Evolutionary conservation across 768 basidiomycete genomes (phyloP), one percentile per base, ranked within the genome.

Genomic region (Hemileccinum rubropunctum): DNA sequence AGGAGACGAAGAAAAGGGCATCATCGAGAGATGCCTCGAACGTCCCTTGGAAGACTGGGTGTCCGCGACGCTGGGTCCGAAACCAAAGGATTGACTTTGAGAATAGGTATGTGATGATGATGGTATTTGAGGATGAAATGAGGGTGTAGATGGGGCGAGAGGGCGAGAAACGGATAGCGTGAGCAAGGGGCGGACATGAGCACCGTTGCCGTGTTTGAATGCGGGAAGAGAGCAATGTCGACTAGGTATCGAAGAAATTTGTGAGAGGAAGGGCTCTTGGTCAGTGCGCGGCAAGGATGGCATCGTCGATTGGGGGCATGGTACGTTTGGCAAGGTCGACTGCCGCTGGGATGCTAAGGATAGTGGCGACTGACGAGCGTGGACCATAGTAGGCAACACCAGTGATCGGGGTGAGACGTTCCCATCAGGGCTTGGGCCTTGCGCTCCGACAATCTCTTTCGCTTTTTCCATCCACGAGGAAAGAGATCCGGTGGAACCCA

Each of bases 181-280:
- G 23, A 51, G 45, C 15, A 41, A 14, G 26, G 51, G 47, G 0
- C 6, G 52, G 23, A 41, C 41, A 14, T 23, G 26, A n/a, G 55
- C 13, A 1, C 11, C 36, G 12, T 34, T 23, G 20, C 38, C 46
- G 5, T 61, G 58, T 41, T 45, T 52, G 33, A 53, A 50, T 32
- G 57, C 53, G 34, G 65, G 65, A 43, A 67, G 58, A 9, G 65
- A 63, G 17, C 26, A 42, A 30, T 59, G 63, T 17, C 65, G 59
- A 40, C 13, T 57, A 35, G 52, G 39, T 13, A 40, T 17, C 4
- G 45, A 14, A 9, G 46, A 28, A 45, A 45, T 9, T 30, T 30
- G 21, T 39, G 34, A 11, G 15, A 12, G 28, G 13, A 39, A 5
- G 8, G 33, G 12, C 6, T 34, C 50, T 17, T 51, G 42, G n/a